phyloP scores from a whole-genome alignment of 2,329 filamentous ascomycete species.

The Epichloe brachyelytri region DNA sequence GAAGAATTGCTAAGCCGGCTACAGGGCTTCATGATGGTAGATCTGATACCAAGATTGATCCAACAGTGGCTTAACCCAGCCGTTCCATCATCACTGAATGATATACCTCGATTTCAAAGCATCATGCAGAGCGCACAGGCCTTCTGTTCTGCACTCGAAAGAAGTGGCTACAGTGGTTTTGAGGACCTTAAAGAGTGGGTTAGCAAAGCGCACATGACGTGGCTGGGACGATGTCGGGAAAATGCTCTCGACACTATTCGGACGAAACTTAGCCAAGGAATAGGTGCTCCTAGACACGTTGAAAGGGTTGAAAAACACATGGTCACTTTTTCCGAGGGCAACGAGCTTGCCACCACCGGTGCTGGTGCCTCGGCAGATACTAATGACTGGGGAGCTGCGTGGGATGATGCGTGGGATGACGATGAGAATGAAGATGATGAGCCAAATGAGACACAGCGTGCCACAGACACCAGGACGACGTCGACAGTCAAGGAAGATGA shows the following conservation, averaged over 20 bases:
- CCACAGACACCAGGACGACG: constrained; percentile 8
- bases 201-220: constrained; percentile 64
- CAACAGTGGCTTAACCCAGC: constrained; percentile 61
- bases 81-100: constrained; percentile 61
- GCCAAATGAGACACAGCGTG: constrained; percentile 10
- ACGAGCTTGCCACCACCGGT: constrained; percentile 45
- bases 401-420: constrained; percentile 72
- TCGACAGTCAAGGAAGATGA: constrained; percentile 23
- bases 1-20: constrained; percentile 44
- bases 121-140: constrained; percentile 49
- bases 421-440: constrained; percentile 36
- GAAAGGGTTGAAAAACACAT: constrained; percentile 78
- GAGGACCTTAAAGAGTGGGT: constrained; percentile 67
- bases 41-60: constrained; percentile 55
- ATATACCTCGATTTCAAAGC: constrained; percentile 58
- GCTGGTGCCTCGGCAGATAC: constrained; percentile 30
- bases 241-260: constrained; percentile 65
- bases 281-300: constrained; percentile 55
- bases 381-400: constrained; percentile 62
- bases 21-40: constrained; percentile 56
- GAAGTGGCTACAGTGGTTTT: constrained; percentile 48
- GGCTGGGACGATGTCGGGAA: constrained; percentile 76
- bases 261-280: constrained; percentile 50
- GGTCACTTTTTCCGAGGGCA: constrained; percentile 54
- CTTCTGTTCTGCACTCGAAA: constrained; percentile 52